These are phyloP conservation scores for Coniochaeta hoffmannii DNA, from an alignment of 2,329 filamentous ascomycete species.

Conservation along the genomic window DNA sequence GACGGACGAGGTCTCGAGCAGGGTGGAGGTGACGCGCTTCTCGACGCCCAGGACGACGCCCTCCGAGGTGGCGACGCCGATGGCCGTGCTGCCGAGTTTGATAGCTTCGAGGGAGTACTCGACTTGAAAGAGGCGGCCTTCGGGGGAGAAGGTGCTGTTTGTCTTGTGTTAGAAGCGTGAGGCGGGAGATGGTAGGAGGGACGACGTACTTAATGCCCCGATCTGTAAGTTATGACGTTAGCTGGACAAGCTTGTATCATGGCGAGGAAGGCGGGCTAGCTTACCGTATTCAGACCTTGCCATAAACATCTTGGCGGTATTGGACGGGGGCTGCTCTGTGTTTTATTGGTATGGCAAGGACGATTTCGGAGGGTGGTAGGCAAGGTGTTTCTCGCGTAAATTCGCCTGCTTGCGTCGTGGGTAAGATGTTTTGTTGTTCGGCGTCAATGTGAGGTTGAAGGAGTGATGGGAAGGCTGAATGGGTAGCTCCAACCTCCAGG, in stretches of 20 bases:
- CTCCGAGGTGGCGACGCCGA: slow-evolving; percentile 91
- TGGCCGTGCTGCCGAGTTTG: slow-evolving; percentile 97
- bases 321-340: slow-evolving; percentile 13
- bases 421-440: neutral
- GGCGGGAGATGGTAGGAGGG: neutral
- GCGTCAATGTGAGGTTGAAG: slow-evolving; percentile 2
- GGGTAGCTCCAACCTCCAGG: slow-evolving; percentile 11
- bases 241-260: slow-evolving; percentile 11
- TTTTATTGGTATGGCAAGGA: neutral
- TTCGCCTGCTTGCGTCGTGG: neutral
- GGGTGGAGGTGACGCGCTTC: slow-evolving; percentile 95
- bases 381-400: neutral
- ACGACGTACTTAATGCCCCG: slow-evolving; percentile 86
- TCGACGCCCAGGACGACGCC: slow-evolving; percentile 96
- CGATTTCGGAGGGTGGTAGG: neutral
- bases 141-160: slow-evolving; percentile 91
- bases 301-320: slow-evolving; percentile 85
- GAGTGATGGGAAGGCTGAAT: slow-evolving; percentile 1
- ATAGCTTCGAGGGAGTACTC: slow-evolving; percentile 99
- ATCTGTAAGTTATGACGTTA: slow-evolving; percentile 52
- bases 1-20: slow-evolving; percentile 94
- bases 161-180: slow-evolving; percentile 12
- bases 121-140: slow-evolving; percentile 99
- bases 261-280: slow-evolving; percentile 22
- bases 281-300: slow-evolving; percentile 99